Evolutionary conservation across 148 eudicot genomes (phyloP).

Genomic region (Spergularia bocconei): DNA sequence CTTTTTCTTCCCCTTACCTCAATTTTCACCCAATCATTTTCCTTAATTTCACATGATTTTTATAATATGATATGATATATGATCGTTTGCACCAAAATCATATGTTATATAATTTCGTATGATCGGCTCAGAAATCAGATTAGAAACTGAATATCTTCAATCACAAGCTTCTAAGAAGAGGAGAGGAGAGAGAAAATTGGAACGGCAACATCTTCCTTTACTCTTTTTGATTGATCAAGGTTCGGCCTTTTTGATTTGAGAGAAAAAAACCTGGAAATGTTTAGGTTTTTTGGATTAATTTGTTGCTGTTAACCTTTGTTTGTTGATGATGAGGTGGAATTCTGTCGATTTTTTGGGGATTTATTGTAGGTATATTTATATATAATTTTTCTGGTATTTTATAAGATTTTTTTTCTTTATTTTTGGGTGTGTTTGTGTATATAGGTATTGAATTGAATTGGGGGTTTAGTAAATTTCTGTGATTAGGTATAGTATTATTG

Average conservation of each 20-base stretch:
- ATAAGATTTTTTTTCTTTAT: background rate
- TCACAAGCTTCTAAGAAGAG: background rate
- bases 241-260: background rate
- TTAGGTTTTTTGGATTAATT: background rate
- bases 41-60: background rate
- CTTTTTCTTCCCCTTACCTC: background rate
- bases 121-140: too few species aligned
- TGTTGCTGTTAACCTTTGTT: background rate
- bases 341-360: slow-evolving; percentile 1
- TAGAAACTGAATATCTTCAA: background rate
- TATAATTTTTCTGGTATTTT: background rate
- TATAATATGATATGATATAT: background rate
- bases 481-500: slow-evolving; percentile 3
- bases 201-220: background rate
- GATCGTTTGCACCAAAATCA: background rate
- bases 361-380: background rate
- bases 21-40: background rate
- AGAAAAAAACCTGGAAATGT: background rate
- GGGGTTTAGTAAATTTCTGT: slow-evolving; percentile 13
- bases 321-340: background rate
- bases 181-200: background rate
- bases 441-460: slow-evolving; percentile 15
- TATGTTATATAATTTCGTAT: too few species aligned
- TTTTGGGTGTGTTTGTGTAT: background rate
- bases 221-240: slow-evolving; percentile 10